Conservation (phyloP, 1,284 basidiomycete genomes). For the Fomitiporia mediterranea region DNA sequence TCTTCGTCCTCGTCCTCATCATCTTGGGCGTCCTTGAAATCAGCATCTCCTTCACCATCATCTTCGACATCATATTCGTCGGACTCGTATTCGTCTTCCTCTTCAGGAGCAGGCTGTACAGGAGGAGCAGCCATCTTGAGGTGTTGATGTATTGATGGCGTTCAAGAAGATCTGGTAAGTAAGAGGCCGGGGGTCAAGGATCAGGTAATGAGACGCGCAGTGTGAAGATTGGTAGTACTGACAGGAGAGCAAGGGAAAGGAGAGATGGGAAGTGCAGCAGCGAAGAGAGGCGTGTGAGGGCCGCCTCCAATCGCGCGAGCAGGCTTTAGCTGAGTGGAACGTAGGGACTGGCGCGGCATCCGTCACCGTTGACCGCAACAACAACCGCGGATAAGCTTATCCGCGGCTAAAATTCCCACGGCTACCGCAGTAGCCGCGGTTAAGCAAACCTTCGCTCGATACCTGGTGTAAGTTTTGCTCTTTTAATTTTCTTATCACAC, state of each 20-base stretch:
- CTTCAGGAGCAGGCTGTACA: slow-evolving; percentile 7
- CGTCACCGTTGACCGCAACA: no score
- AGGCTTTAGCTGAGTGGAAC: no score
- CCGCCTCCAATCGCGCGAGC: no score
- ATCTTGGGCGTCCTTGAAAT: slow-evolving; percentile 2
- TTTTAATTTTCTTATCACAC: no score
- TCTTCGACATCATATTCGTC: slow-evolving; percentile 21
- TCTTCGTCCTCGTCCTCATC: slow-evolving; percentile 16
- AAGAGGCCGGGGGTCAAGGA: neutral
- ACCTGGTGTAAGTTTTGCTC: neutral
- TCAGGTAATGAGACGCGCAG: neutral
- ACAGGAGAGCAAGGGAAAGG: neutral
- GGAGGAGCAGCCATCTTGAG: slow-evolving; percentile 7
- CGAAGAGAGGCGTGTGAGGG: neutral
- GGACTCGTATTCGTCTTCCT: slow-evolving; percentile 17
- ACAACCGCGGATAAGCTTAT: no score
- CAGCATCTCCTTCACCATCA: slow-evolving; percentile 14
- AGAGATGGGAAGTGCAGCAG: neutral
- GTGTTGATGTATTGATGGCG: neutral
- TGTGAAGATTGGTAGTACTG: neutral
- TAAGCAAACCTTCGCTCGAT: no score
- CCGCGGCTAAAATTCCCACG: no score
- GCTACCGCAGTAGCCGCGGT: no score
- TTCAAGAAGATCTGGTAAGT: neutral
- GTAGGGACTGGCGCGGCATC: no score